Base-by-base conservation (phyloP, 352 stramenopile species). In the Globisporangium cylindrosporum region DNA sequence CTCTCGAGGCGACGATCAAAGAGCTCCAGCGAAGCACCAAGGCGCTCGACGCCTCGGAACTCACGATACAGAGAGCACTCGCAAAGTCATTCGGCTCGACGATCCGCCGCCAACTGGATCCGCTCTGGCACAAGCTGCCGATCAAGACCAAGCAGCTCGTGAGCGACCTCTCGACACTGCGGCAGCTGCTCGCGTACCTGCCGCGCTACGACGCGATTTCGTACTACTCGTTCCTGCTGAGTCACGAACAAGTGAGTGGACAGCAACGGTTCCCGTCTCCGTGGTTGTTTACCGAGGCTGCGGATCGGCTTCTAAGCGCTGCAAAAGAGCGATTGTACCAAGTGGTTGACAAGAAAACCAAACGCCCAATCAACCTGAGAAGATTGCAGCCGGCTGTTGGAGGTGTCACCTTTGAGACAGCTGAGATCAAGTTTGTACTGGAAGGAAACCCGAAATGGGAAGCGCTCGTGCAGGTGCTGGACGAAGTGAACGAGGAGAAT, bases 361-460 rank as follows among this genome's bases (percentile, higher is more conserved):
- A 84, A 27, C 73, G 66, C 8, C 72, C 75, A 1, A 64, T 88
- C 10, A 78, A 90, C 36, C 20, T 75, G 43, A 68, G 80, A 29
- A 68, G 75, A 1, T 8, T 77, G 9, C 49, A 56, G 10, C 27
- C 58, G 8, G 64, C 66, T 48, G 64, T 56, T 0, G 43, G 15
- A 22, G 62, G 43, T 18, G n/a, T 27, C 6, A 48, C n/a, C 34
- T 15, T 55, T 2, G 74, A 82, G 34, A 75, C 79, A 0, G 73
- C 62, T 2, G 76, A 91, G 59, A 66, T 97, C 3, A 75, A 84
- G 49, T 63, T 96, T 32, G 76, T 80, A 12, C 64, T 97, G 14
- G 90, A 98, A 67, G 76, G 97, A 66, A 98, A 98, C 73, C 92
- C 96, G 9, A 99, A 99, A 73, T 99, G 97, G 91, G 82, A 84